These are phyloP conservation scores for Wickerhamomyces sydowiorum DNA, from an alignment of 805 yeast species.

Conservation along the genomic window DNA sequence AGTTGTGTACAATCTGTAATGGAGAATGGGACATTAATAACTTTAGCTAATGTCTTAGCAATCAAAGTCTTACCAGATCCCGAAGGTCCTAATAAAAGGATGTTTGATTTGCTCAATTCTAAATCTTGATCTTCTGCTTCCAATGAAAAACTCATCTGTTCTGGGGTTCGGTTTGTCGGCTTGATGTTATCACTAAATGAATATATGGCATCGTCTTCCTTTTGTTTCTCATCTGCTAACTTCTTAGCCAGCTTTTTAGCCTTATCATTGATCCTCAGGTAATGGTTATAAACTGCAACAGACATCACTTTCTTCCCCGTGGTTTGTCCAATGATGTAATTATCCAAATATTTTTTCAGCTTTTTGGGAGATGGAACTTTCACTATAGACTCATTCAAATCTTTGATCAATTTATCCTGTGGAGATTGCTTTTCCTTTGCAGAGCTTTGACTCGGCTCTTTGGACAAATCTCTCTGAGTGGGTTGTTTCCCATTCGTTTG, in stretches of 20 bases:
- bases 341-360: slow-evolving; percentile 40
- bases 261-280: slow-evolving; percentile 40
- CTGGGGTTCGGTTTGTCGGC: slow-evolving; percentile 23
- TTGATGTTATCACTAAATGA: slow-evolving; percentile 16
- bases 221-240: slow-evolving; percentile 19
- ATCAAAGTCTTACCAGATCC: slow-evolving; percentile 58
- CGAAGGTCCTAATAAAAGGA: slow-evolving; percentile 52
- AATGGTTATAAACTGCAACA: slow-evolving; percentile 58
- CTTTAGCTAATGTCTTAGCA: slow-evolving; percentile 47
- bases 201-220: slow-evolving; percentile 24
- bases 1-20: slow-evolving; percentile 58
- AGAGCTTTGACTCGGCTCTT: neutral
- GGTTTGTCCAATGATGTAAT: slow-evolving; percentile 52
- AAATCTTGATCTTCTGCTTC: slow-evolving; percentile 30
- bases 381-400: slow-evolving; percentile 14
- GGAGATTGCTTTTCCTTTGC: neutral
- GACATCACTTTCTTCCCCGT: slow-evolving; percentile 51
- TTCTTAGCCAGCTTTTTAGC: slow-evolving; percentile 25
- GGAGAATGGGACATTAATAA: slow-evolving; percentile 49
- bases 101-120: slow-evolving; percentile 51
- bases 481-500: neutral
- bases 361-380: slow-evolving; percentile 42
- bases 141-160: slow-evolving; percentile 23
- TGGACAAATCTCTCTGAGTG: neutral
- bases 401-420: neutral